Evolutionary conservation across 2,329 filamentous ascomycete genomes (phyloP), one percentile per base, ranked within the genome.

Genomic region (Geosmithia putterillii): DNA sequence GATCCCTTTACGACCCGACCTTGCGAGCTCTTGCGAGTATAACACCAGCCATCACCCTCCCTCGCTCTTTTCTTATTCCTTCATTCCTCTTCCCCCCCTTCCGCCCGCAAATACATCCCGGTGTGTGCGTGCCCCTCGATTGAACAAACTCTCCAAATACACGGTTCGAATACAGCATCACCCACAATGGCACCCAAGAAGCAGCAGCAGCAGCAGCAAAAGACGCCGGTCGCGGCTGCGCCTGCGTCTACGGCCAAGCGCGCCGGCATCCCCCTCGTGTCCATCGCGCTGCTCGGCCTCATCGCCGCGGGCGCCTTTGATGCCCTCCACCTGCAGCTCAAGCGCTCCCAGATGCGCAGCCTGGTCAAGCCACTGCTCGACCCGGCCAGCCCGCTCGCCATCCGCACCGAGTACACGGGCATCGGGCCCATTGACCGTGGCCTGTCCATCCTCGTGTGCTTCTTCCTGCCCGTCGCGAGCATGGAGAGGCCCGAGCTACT

Each of bases 361-460:
- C 44, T 51, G 10, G 8, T 51, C 1, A 25, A 42, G 14, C 38
- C 36, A 4, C 42, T 54, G n/a, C 37, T 52, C 3, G 38, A 44
- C 9, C 51, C 53, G 15, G 42, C 44, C 2, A 23, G 42, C 10
- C 48, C 50, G 17, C 47, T 45, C 23, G n/a, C n/a, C 28, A 46
- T 54, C 12, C 41, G 57, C 2, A 48, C 43, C n/a, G 39, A 19
- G 9, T 57, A 51, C 17, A 45, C 47, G 0, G 52, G 53, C 7
- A 25, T 55, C 2, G 18, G 42, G 1, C 25, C 36, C 9, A 7
- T 55, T 1, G 54, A 57, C 44, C 23, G 44, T 8, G 43, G 50
- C 9, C 43, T 53, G 7, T 45, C 47, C 1, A 39, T 49, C 21
- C 38, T 42, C 2, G 54, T 56, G 18, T 38, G 53, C 10, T 43